Evolutionary conservation across 768 basidiomycete genomes (phyloP), one percentile per base, ranked within the genome.

Genomic region (Melanogaster broomeanus): DNA sequence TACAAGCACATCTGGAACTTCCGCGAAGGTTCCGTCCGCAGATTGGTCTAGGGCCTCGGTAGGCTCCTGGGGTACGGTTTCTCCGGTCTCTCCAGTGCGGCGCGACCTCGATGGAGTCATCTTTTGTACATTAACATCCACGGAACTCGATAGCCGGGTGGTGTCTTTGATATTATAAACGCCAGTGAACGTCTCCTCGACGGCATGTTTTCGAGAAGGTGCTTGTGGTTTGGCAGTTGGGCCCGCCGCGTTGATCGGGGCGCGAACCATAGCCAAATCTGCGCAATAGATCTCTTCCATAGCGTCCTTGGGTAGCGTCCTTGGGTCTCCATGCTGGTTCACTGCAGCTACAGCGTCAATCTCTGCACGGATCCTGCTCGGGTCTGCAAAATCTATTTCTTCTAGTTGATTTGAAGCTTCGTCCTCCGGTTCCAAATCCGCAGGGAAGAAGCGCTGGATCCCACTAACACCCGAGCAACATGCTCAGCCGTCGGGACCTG

Each of bases 401-500:
- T 81, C 77, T 22, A 85, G 64, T n/a, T 68, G 69, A 41, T 78
- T 62, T n/a, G n/a, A n/a, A n/a, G n/a, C n/a, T 12, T 64, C 55
- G 18, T 60, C 55, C 1, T 72, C 75, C 16, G 67, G 66, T 22
- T 66, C 71, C 0, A 67, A 66, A 25, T 58, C 55, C 27, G 49
- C 58, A 45, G 49, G 52, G 45, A 19, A 15, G 19, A 57, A 60
- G 27, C 61, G 48, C 58, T 58, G 50, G 3, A 58, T 57, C 9
- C 67, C 75, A 52, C 77, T 80, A 91, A 90, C 2, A 91, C 75
- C 2, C 75, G 80, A 25, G 78, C 71, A 22, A 92, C 80, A 10
- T 73, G 76, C n/a, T 85, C 80, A 0, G 88, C 87, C 4, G 88
- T 91, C 6, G 90, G 88, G 5, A 81, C 74, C 66, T 83, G 79